A percentile compares a stretch with the other conserved stretches of the same genome.
phyloP scores from a whole-genome alignment of 2,329 filamentous ascomycete genomes.

The Epichloe elymi region DNA sequence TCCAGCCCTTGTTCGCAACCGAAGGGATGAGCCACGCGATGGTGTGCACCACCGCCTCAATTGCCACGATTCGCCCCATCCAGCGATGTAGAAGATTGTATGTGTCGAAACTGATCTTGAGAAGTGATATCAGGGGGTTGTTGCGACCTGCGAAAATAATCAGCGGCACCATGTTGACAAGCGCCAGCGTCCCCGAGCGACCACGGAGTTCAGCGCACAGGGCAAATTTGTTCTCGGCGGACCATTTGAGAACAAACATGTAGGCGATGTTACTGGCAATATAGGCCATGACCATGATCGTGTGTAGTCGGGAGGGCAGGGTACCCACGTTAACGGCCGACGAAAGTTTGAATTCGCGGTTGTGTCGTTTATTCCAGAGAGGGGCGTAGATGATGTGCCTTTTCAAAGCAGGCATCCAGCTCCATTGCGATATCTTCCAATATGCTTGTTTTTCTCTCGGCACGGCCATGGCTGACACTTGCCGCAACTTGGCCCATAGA shows the following conservation, averaged over 20 bases:
- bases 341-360: conserved; percentile 51
- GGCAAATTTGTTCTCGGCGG: conserved; percentile 42
- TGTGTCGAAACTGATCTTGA: conserved; percentile 88
- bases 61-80: conserved; percentile 61
- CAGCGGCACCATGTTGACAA: conserved; percentile 85
- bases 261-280: conserved; percentile 48
- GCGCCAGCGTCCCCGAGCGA: conserved; percentile 68
- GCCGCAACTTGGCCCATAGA: conserved; percentile 41
- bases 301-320: conserved; percentile 51
- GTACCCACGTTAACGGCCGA: conserved; percentile 47
- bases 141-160: conserved; percentile 83
- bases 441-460: conserved; percentile 40
- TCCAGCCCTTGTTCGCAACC: conserved; percentile 49
- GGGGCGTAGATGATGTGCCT: conserved; percentile 48
- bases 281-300: conserved; percentile 42
- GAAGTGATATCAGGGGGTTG: conserved; percentile 67
- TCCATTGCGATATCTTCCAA: conserved; percentile 45
- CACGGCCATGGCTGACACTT: conserved; percentile 44
- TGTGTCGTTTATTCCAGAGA: conserved; percentile 51
- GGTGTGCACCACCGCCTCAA: conserved; percentile 57
- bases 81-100: conserved; percentile 69
- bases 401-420: conserved; percentile 49
- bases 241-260: conserved; percentile 49
- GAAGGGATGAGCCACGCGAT: conserved; percentile 63
- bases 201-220: conserved; percentile 75